Conservation (phyloP, 805 yeast genomes). For the Wickerhamomyces tratensis region DNA sequence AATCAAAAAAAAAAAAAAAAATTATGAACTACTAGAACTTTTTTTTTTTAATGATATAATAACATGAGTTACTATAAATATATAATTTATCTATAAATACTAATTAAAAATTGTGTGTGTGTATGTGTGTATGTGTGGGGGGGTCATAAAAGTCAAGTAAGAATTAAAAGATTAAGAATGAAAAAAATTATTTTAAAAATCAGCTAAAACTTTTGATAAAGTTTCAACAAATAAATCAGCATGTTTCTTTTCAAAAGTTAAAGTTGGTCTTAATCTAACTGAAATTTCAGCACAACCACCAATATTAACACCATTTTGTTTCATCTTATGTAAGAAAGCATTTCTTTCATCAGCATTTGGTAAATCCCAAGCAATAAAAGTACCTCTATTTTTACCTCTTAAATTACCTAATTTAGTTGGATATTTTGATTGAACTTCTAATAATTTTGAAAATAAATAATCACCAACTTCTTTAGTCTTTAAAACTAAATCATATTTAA, state of each 20-base stretch:
- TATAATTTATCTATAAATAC: no score
- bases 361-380: slow-evolving; percentile 77
- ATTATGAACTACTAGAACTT: no score
- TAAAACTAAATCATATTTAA: slow-evolving; percentile 46
- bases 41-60: no score
- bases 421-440: slow-evolving; percentile 38
- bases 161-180: no score
- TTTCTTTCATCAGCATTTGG: slow-evolving; percentile 47
- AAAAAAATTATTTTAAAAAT: slow-evolving; percentile 3
- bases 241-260: slow-evolving; percentile 72
- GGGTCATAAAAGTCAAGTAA: no score
- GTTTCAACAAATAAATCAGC: slow-evolving; percentile 54
- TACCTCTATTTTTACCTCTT: slow-evolving; percentile 69
- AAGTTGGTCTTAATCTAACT: slow-evolving; percentile 73
- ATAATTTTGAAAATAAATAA: slow-evolving; percentile 52
- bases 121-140: no score
- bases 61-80: no score
- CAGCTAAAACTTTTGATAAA: slow-evolving; percentile 25
- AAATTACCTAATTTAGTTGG: slow-evolving; percentile 45
- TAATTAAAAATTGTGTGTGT: no score
- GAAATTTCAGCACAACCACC: slow-evolving; percentile 81
- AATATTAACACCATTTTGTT: slow-evolving; percentile 59
- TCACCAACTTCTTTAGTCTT: slow-evolving; percentile 55
- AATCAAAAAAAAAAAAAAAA: no score
- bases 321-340: slow-evolving; percentile 49